Percentiles rank a stretch among this genome's conserved stretches.
phyloP scores from a whole-genome alignment of 108 stramenopile species.

The Pseudonitzschia delicatissima region DNA sequence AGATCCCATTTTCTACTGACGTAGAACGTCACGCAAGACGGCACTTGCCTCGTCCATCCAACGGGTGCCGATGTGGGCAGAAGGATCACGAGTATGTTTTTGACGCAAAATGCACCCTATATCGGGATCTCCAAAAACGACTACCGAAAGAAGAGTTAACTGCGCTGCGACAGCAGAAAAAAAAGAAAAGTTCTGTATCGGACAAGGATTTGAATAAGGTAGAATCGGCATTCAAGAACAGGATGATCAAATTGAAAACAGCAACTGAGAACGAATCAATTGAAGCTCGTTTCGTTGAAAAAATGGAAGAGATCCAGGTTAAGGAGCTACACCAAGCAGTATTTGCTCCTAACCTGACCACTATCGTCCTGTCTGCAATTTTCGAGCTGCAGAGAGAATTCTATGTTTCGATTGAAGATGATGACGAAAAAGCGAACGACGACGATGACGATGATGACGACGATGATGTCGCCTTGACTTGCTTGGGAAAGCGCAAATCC shows the following conservation, averaged over 20 bases:
- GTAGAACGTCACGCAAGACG: slow-evolving; percentile 41
- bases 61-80: slow-evolving; percentile 66
- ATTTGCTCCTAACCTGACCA: slow-evolving; percentile 61
- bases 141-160: slow-evolving; percentile 25
- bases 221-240: slow-evolving; percentile 63
- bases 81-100: slow-evolving; percentile 62
- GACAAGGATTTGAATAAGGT: slow-evolving; percentile 48
- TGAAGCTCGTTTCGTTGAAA: slow-evolving; percentile 68
- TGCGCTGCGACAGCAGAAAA: slow-evolving; percentile 22
- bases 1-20: slow-evolving; percentile 47
- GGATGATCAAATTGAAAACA: slow-evolving; percentile 46
- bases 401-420: neutral
- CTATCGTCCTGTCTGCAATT: slow-evolving; percentile 67
- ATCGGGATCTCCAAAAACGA: slow-evolving; percentile 44
- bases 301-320: slow-evolving; percentile 75
- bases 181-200: slow-evolving; percentile 5
- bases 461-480: slow-evolving; percentile 31
- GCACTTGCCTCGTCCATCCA: slow-evolving; percentile 48
- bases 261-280: slow-evolving; percentile 38
- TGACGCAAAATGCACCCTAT: slow-evolving; percentile 64
- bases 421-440: slow-evolving; percentile 17
- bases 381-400: slow-evolving; percentile 36
- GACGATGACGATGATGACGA: slow-evolving; percentile 46
- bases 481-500: slow-evolving; percentile 20
- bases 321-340: slow-evolving; percentile 53